Base-by-base conservation (phyloP, 192 early-diverging fungal species). In the Chytriomyces sp. region DNA sequence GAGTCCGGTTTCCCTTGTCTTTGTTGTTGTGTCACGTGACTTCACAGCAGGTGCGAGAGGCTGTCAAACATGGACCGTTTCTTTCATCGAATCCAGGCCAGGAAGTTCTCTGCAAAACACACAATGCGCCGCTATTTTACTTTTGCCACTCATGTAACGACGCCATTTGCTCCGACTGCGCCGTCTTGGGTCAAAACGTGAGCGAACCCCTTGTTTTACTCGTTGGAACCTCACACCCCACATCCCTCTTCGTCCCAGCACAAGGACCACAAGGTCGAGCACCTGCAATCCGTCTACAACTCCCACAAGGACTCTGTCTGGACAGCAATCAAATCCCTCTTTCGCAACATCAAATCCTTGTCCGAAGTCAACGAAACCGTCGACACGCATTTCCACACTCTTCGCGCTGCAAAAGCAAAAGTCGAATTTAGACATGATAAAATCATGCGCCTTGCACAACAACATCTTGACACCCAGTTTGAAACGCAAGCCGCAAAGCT, bases 91-190 rank as follows among this genome's bases (percentile, higher is more conserved):
- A 28, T 3, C 53, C 23, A 23, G 13, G 61, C 24, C 61, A 20
- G 9, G 71, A 47, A 13, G 81, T 75, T 0, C 6, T 61, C 5
- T 84, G 82, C 63, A 16, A 18, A 7, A 61, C 43, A 13, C 84
- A 83, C 61, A 53, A 48, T 1, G 82, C 74, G 43, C 80, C 78
- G 5, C 67, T 86, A 35, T 71, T 71, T 45, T 88, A 88, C 74
- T 88, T 75, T 50, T 88, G 86, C 77, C 61, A 67, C 24, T 72
- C 80, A 43, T 88, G 86, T 63, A 23, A 65, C 11, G 76, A 79
- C 7, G 75, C 78, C 6, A 43, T 86, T 10, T 88, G 86, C 78
- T 65, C 84, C 5, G 86, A 88, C 63, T 88, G 86, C 72, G 81
- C 80, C 13, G 77, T 86, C 16, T 73, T 88, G 67, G 82, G 70